phyloP scores from a whole-genome alignment of 306 rosid genomes.

The Inga laurina region DNA sequence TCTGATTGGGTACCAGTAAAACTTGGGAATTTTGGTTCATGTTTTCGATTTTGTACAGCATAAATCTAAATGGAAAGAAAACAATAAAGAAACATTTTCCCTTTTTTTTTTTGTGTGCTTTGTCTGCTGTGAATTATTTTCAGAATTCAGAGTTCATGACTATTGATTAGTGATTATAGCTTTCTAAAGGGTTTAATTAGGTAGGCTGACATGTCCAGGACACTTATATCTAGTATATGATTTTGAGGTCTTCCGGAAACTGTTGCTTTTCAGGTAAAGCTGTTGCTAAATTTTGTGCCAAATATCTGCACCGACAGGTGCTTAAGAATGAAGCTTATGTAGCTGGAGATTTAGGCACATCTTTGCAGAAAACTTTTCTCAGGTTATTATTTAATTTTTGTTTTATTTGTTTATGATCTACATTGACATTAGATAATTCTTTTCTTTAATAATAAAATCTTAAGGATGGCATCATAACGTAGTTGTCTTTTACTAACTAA shows the following conservation, averaged over 20 bases:
- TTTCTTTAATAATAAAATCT: slow-evolving; percentile 21
- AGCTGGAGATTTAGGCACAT: slow-evolving; percentile 80
- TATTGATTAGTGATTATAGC: slow-evolving; percentile 17
- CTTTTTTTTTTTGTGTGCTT: background rate
- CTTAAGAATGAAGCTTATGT: slow-evolving; percentile 70
- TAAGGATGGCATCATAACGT: slow-evolving; percentile 23
- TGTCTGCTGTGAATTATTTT: slow-evolving; percentile 1
- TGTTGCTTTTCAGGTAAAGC: slow-evolving; percentile 74
- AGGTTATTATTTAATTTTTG: slow-evolving; percentile 53
- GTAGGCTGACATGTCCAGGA: slow-evolving; percentile 9
- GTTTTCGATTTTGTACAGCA: slow-evolving; percentile 13
- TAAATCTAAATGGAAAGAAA: background rate
- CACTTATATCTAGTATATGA: slow-evolving; percentile 14
- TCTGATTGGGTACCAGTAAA: slow-evolving; percentile 11
- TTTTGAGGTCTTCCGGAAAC: slow-evolving; percentile 21
- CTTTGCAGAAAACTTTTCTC: slow-evolving; percentile 77
- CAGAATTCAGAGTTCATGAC: background rate
- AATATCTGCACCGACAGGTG: slow-evolving; percentile 88
- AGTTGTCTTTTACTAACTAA: slow-evolving; percentile 19
- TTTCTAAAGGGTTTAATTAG: background rate
- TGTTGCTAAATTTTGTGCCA: slow-evolving; percentile 92
- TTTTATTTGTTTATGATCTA: slow-evolving; percentile 15
- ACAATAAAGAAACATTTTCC: background rate
- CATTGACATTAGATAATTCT: slow-evolving; percentile 19
- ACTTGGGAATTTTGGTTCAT: slow-evolving; percentile 14